A percentile compares a stretch with the other conserved stretches of the same genome.
phyloP scores from a whole-genome alignment of 1,284 basidiomycete species.

The Omphalotus olearius region DNA sequence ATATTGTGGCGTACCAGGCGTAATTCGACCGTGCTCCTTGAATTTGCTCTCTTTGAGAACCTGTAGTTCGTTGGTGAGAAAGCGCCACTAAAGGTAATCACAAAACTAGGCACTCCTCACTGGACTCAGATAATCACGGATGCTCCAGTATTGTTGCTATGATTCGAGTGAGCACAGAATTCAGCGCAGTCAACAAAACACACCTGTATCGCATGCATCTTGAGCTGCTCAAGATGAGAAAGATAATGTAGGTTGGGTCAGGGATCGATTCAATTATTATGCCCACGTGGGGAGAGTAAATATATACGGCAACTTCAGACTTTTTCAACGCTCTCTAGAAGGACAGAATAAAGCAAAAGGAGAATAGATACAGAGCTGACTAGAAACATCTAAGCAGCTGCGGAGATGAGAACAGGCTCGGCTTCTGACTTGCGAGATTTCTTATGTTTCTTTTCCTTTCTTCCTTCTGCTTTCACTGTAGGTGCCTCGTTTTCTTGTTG shows the following conservation, averaged over 20 bases:
- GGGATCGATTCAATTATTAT: constrained; percentile 8
- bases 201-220: constrained; percentile 74
- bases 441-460: constrained; percentile 26
- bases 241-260: constrained; percentile 1
- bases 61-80: constrained; percentile 34
- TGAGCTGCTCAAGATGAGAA: constrained; percentile 13
- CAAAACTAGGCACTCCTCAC: constrained; percentile 38
- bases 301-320: no score
- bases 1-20: constrained; percentile 67
- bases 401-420: not conserved
- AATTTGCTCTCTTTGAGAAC: constrained; percentile 98
- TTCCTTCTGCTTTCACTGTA: constrained; percentile 21
- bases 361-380: not conserved
- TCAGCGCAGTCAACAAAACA: constrained; percentile 12
- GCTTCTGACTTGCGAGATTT: constrained; percentile 5
- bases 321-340: no score
- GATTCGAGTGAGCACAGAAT: not conserved
- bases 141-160: constrained; percentile 89
- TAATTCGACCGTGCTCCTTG: constrained; percentile 97
- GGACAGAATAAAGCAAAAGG: not conserved
- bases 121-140: constrained; percentile 94
- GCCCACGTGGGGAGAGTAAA: constrained; percentile 3
- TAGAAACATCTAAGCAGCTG: constrained; percentile 3
- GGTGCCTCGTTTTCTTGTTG: constrained; percentile 16
- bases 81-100: constrained; percentile 1